Conservation (phyloP, 352 stramenopile species). For the Globisporangium splendens region DNA sequence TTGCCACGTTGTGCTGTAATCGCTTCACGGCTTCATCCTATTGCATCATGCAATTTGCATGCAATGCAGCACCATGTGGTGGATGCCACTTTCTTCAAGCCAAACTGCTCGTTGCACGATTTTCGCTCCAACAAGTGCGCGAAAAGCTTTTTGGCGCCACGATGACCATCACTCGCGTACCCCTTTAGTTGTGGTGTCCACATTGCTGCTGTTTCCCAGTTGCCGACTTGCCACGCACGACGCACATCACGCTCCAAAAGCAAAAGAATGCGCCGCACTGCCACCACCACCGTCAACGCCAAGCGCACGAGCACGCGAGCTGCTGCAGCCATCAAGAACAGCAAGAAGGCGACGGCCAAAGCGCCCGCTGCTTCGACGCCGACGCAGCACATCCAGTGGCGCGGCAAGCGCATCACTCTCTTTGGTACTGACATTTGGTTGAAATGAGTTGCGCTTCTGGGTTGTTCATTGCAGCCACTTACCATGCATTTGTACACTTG, state of each 20-base stretch:
- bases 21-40: too few relatives aligned
- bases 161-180: constrained; percentile 9
- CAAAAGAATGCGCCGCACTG: constrained; percentile 6
- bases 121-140: too few relatives aligned
- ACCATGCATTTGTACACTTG: neutral
- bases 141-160: constrained; percentile 8
- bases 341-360: constrained; percentile 21
- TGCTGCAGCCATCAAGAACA: neutral
- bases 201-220: neutral
- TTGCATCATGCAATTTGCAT: too few relatives aligned
- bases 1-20: too few relatives aligned
- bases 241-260: constrained; percentile 1
- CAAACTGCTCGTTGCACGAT: too few relatives aligned
- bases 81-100: too few relatives aligned
- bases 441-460: neutral
- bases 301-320: constrained; percentile 1
- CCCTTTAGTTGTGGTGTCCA: too few relatives aligned
- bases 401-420: constrained; percentile 60
- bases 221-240: neutral
- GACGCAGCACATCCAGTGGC: constrained; percentile 66
- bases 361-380: constrained; percentile 13
- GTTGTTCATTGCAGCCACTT: too few relatives aligned
- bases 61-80: too few relatives aligned
- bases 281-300: neutral
- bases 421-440: constrained; percentile 40